Evolutionary conservation across 768 basidiomycete species (phyloP).

Genomic region (Gloeophyllum trabeum): DNA sequence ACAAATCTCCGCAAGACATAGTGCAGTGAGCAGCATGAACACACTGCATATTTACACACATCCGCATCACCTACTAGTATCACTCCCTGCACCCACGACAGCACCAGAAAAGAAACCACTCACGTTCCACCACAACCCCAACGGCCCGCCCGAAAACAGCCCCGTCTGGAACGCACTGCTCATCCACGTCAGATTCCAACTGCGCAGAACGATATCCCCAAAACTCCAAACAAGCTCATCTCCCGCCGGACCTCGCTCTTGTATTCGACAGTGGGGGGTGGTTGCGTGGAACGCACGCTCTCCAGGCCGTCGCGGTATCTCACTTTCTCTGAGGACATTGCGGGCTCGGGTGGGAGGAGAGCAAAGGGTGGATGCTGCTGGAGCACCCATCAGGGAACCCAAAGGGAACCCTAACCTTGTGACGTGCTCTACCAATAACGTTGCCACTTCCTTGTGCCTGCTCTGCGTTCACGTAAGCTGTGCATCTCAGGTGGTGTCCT

Average conservation of each 20-base stretch:
- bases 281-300: no score
- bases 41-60: conserved; percentile 38
- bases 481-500: no score
- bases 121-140: conserved; percentile 53
- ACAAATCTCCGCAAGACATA: conserved; percentile 47
- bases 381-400: no score
- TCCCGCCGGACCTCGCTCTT: conserved; percentile 44
- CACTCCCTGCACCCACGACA: background rate
- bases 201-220: conserved; percentile 49
- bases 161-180: conserved; percentile 50
- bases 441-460: no score
- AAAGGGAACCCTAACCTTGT: no score
- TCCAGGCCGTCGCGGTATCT: no score
- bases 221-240: conserved; percentile 47
- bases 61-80: no score
- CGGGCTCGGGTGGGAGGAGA: no score
- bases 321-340: no score
- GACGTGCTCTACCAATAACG: no score
- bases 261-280: conserved; percentile 44
- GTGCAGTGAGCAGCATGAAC: conserved; percentile 46
- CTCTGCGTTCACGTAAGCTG: no score
- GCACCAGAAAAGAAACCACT: conserved; percentile 9
- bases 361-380: no score
- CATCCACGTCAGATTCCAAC: conserved; percentile 53
- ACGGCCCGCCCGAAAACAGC: conserved; percentile 43